Conservation (phyloP, 768 basidiomycete genomes). For the Ramaria sp. region DNA sequence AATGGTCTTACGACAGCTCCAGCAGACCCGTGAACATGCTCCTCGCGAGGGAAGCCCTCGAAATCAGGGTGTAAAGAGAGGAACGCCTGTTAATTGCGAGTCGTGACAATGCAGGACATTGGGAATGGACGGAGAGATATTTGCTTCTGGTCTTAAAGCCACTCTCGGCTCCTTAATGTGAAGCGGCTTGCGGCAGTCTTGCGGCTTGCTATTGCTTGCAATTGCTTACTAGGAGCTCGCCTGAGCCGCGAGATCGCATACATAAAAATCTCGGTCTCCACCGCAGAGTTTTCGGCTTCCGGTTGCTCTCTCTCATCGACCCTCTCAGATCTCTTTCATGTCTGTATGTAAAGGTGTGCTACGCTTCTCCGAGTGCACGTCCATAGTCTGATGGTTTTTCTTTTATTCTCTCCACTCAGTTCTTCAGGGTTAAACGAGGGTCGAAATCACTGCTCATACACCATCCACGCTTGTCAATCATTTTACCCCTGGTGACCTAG, state of each 20-base stretch:
- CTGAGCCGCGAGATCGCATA: neutral
- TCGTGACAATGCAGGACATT: neutral
- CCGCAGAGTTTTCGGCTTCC: neutral
- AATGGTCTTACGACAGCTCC: neutral
- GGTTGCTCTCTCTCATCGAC: neutral
- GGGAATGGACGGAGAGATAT: neutral
- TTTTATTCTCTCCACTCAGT: neutral
- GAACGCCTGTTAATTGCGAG: neutral
- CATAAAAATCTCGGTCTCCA: neutral
- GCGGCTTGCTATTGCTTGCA: no score
- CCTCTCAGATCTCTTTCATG: neutral
- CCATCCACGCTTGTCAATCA: no score
- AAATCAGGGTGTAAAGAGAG: neutral
- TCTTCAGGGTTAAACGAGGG: neutral
- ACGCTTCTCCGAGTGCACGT: neutral
- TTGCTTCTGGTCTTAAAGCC: neutral
- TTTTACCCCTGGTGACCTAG: no score
- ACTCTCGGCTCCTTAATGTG: neutral
- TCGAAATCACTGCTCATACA: neutral
- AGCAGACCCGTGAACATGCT: neutral
- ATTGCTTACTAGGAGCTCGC: neutral
- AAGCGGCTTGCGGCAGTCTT: neutral
- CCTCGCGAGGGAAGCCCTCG: neutral
- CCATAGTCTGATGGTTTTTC: neutral
- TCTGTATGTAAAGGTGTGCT: neutral